Evolutionary conservation across 441 rosid genomes (phyloP).

Genomic region (Bocquillonia castaneifolia): DNA sequence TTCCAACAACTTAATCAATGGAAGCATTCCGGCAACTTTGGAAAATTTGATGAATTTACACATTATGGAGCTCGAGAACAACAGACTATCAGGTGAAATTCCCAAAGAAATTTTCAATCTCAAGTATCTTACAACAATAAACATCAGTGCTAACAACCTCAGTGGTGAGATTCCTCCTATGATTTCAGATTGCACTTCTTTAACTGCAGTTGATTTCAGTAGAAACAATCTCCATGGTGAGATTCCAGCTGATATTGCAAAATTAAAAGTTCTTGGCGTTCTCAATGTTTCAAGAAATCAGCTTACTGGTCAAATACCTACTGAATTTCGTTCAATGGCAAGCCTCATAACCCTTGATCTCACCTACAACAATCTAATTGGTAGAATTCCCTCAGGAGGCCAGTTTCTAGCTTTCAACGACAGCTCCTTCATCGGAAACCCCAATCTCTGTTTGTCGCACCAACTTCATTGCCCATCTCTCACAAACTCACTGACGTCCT

Average conservation of each 20-base stretch:
- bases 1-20: slow-evolving; percentile 56
- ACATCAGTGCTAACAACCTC: slow-evolving; percentile 48
- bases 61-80: slow-evolving; percentile 39
- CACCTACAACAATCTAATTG: slow-evolving; percentile 56
- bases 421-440: slow-evolving; percentile 61
- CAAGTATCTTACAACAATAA: slow-evolving; percentile 41
- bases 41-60: slow-evolving; percentile 45
- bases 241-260: slow-evolving; percentile 45
- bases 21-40: slow-evolving; percentile 59
- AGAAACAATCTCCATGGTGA: slow-evolving; percentile 52
- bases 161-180: slow-evolving; percentile 56
- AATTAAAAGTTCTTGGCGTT: slow-evolving; percentile 42
- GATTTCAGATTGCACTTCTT: slow-evolving; percentile 36
- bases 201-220: slow-evolving; percentile 62
- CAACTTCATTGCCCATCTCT: slow-evolving; percentile 37
- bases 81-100: slow-evolving; percentile 51
- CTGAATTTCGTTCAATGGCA: slow-evolving; percentile 55
- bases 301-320: slow-evolving; percentile 60
- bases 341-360: slow-evolving; percentile 76
- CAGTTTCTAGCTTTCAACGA: slow-evolving; percentile 68
- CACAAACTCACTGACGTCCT: slow-evolving; percentile 22
- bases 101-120: slow-evolving; percentile 48
- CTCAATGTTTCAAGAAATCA: slow-evolving; percentile 62
- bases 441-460: slow-evolving; percentile 50
- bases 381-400: slow-evolving; percentile 61